Conservation (phyloP, 192 early-diverging fungal genomes). For the Dispira simplex region DNA sequence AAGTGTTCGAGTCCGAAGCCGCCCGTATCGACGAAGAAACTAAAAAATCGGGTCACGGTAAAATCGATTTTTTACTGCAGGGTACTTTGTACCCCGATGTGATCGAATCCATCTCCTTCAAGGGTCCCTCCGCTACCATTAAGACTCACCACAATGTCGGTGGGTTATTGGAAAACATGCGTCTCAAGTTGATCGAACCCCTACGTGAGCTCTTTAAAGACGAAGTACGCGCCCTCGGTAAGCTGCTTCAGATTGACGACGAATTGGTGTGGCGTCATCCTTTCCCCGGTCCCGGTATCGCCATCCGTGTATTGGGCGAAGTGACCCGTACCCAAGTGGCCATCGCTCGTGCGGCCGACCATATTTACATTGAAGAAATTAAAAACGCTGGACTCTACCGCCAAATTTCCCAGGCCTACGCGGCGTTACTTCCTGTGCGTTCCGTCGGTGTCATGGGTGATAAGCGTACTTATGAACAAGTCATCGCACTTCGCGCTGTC, state of each 20-base stretch:
- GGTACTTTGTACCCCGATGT: slow-evolving; percentile 98
- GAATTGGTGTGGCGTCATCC: slow-evolving; percentile 98
- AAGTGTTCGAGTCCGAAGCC: slow-evolving; percentile 93
- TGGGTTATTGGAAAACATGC: slow-evolving; percentile 92
- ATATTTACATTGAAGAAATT: slow-evolving; percentile 99
- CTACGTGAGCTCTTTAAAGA: slow-evolving; percentile 98
- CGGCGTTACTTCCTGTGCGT: slow-evolving; percentile 84
- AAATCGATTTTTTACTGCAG: slow-evolving; percentile 91
- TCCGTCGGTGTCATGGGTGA: slow-evolving; percentile 99
- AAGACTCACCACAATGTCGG: slow-evolving; percentile 99
- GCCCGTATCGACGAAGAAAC: slow-evolving; percentile 66
- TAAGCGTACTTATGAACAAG: slow-evolving; percentile 97
- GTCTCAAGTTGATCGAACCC: slow-evolving; percentile 94
- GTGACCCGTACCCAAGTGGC: slow-evolving; percentile 86
- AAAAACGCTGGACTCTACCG: slow-evolving; percentile 94
- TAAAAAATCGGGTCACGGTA: slow-evolving; percentile 50
- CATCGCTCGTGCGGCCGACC: slow-evolving; percentile 88
- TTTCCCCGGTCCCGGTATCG: slow-evolving; percentile 98
- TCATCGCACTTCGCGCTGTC: slow-evolving; percentile 92
- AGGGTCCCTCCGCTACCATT: slow-evolving; percentile 96
- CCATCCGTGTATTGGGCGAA: slow-evolving; percentile 94
- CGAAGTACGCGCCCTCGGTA: slow-evolving; percentile 95
- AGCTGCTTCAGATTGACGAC: slow-evolving; percentile 75
- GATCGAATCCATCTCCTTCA: slow-evolving; percentile 97
- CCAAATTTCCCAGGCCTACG: slow-evolving; percentile 96